Base-by-base conservation (phyloP, 2,329 filamentous ascomycete genomes). In the Xylariaceae sp. region DNA sequence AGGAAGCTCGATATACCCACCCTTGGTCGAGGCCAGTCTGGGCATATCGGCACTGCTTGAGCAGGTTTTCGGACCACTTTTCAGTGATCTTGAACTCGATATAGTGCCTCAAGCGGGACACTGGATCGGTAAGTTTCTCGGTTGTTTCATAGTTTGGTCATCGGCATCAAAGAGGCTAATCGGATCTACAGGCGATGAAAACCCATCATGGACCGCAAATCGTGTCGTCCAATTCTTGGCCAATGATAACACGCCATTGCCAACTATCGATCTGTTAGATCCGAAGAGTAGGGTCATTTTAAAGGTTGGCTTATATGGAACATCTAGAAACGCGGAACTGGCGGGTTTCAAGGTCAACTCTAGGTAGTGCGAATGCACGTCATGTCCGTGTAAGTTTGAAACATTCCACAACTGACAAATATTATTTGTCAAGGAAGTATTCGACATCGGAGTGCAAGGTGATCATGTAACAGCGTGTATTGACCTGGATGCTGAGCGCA, bases 41-140 rank as follows among this genome's bases (percentile, higher is more conserved):
- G 61, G 60, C 16, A 31, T 55, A 16, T 28, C 34, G 19, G 18
- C 53, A 6, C 31, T 50, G 18, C 19, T 64, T 13, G 42, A 52
- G 19, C 36, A 58, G 40, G 42, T 45, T 4, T 70, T 60, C 31
- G 53, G 31, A 3, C 50, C 52, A 16, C 53, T 71, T 12, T 57
- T 61, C 5, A 54, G 45, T 5, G 53, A 65, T 48, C 45, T 70
- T 33, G 60, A 64, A 13, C 51, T 59, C 3, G 69, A 70, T 45
- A 50, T 68, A 6, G 60, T 72, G 17, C 69, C 68, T 1, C 69
- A 73, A 31, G 68, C 69, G 9, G 71, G 71, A 2, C 70, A 71
- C 60, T 72, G 69, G 69, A 67, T 72, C 51, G 68, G 63, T 64
- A 17, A 58, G 63, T 65, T 45, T n/a, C n/a, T n/a, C n/a, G n/a